These are phyloP conservation scores for Sordariomycetes sp. DNA, from an alignment of 2,329 filamentous ascomycete genomes.

Conservation along the genomic window DNA sequence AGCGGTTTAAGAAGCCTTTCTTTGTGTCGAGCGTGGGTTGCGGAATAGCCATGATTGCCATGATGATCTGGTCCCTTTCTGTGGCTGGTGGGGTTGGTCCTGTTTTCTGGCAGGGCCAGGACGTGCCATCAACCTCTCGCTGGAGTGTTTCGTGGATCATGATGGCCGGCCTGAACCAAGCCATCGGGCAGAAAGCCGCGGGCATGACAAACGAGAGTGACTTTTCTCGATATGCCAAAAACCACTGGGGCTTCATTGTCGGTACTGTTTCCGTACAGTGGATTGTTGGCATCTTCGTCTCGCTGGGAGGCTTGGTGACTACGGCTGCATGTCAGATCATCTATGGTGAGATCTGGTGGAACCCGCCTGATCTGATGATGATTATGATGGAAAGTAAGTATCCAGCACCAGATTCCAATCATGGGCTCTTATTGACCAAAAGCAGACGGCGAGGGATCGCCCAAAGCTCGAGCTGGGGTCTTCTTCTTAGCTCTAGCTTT, in stretches of 20 bases:
- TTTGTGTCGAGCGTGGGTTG: slow-evolving; percentile 31
- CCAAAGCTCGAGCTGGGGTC: slow-evolving; percentile 13
- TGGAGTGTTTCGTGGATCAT: slow-evolving; percentile 14
- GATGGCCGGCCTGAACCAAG: slow-evolving; percentile 15
- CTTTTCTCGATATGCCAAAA: slow-evolving; percentile 16
- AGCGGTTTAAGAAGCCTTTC: slow-evolving; percentile 38
- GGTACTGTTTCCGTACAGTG: slow-evolving; percentile 16
- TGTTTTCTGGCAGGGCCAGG: slow-evolving; percentile 22
- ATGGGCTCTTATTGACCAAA: no score
- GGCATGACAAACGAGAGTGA: slow-evolving; percentile 19
- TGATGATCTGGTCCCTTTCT: slow-evolving; percentile 37
- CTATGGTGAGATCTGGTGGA: slow-evolving; percentile 16
- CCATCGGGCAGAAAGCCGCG: slow-evolving; percentile 16
- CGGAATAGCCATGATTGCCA: slow-evolving; percentile 33
- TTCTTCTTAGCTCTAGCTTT: slow-evolving; percentile 17
- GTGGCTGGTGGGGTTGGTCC: slow-evolving; percentile 33
- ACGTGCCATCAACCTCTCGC: slow-evolving; percentile 8
- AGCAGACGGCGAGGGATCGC: slow-evolving; percentile 9
- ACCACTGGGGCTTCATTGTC: slow-evolving; percentile 11
- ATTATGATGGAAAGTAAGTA: slow-evolving; percentile 14
- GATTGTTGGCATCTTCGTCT: slow-evolving; percentile 16
- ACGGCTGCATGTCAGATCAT: slow-evolving; percentile 16
- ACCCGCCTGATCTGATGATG: slow-evolving; percentile 15
- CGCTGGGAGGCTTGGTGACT: slow-evolving; percentile 13
- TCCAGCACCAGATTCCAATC: not conserved